phyloP scores from a whole-genome alignment of 225 moss, liverwort and hornwort species.

The Polytrichum formosum region DNA sequence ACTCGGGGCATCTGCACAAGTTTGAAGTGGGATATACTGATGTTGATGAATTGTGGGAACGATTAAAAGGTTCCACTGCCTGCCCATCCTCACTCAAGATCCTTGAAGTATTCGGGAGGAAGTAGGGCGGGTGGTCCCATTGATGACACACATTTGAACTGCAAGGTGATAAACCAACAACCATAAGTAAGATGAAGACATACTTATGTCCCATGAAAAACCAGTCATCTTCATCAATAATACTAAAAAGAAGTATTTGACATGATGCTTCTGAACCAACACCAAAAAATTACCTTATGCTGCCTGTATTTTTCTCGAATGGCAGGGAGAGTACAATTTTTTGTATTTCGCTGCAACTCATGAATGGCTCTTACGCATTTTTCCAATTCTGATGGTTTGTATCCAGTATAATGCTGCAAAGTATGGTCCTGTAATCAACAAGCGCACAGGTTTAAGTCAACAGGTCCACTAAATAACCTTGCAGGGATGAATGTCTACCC shows the following conservation, averaged over 20 bases:
- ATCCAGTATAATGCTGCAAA: conserved; percentile 88
- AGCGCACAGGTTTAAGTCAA: background rate
- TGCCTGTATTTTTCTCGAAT: conserved; percentile 95
- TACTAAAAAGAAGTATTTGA: background rate
- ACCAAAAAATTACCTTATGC: conserved; percentile 53
- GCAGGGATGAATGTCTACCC: too few species aligned
- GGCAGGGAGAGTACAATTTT: conserved; percentile 72
- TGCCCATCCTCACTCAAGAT: conserved; percentile 34
- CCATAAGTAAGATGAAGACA: background rate
- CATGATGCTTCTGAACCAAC: background rate
- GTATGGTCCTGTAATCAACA: conserved; percentile 43
- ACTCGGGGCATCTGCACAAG: background rate
- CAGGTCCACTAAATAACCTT: too few species aligned
- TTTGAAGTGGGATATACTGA: background rate
- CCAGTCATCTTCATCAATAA: background rate
- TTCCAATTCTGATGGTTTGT: conserved; percentile 66
- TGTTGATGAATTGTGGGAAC: background rate
- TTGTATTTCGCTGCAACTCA: conserved; percentile 77
- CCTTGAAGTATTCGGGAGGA: conserved; percentile 52
- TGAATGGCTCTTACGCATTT: conserved; percentile 77
- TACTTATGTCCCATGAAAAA: background rate
- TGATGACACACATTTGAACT: conserved; percentile 65
- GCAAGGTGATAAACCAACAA: conserved; percentile 1
- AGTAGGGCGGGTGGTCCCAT: conserved; percentile 40
- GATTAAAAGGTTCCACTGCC: background rate